Base-by-base conservation (phyloP, 1,284 basidiomycete species). In the Stygiomarasmius scandens region DNA sequence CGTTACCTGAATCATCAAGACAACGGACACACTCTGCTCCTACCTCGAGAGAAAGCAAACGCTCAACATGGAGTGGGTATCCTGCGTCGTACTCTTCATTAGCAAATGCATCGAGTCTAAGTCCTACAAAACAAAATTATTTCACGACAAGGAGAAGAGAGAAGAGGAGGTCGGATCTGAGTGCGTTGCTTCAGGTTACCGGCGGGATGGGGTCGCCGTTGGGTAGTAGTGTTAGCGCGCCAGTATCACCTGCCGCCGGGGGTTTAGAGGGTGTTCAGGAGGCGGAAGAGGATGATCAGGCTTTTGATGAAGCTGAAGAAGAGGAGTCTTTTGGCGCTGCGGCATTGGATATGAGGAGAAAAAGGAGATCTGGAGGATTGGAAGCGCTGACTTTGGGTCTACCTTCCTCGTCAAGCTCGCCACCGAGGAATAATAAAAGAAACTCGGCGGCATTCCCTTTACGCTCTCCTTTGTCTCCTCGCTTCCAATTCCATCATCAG, bases 1-100 rank as follows among this genome's bases (percentile, higher is more conserved):
- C n/a, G n/a, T n/a, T n/a, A n/a, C n/a, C n/a, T n/a, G n/a, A n/a
- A n/a, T 65, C 24, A 45, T 38, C 54, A 54, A 59, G 70, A 44
- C 62, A 61, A 48, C 71, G 64, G 14, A 60, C 65, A 2, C 60
- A 63, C 8, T 68, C 69, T 16, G 52, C 64, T 20, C 65, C 67
- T n/a, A 61, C 68, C 1, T 68, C 69, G 22, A 61, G 69, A 14
- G 62, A 68, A 51, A 74, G 75, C 65, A 91, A 91, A 64, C 80
- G 89, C 16, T 79, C 83, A 16, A 90, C 89, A 0, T 92, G 90
- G 90, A 89, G 82, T 59, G 87, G 89, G 25, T n/a, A n/a, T n/a
- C n/a, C n/a, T n/a, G n/a, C n/a, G n/a, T 79, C 84, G 1, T 85
- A 87, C 59, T 68, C 77, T 5, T 77, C 78, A 11, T 73, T 84